A percentile compares a stretch with the other conserved stretches of the same genome.
phyloP scores from a whole-genome alignment of 805 yeast genomes.

The Cephaloascus fragrans region DNA sequence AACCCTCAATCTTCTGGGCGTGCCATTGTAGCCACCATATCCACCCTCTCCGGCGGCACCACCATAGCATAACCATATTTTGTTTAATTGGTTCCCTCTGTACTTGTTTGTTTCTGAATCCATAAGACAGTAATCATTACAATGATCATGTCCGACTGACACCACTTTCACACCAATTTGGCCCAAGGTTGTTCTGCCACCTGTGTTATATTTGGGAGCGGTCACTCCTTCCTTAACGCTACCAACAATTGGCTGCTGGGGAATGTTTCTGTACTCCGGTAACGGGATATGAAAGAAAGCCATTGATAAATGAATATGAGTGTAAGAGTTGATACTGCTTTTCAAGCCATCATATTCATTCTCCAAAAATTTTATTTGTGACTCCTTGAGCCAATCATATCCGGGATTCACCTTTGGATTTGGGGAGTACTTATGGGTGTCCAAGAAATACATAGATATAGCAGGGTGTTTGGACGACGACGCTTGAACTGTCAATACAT shows the following conservation, averaged over 20 bases:
- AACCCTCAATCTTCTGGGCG: conserved; percentile 66
- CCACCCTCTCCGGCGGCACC: conserved; percentile 96
- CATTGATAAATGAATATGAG: conserved; percentile 52
- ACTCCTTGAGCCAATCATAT: conserved; percentile 76
- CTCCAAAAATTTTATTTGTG: conserved; percentile 53
- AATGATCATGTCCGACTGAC: conserved; percentile 91
- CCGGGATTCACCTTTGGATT: conserved; percentile 63
- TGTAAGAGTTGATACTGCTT: conserved; percentile 18
- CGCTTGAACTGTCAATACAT: conserved; percentile 42
- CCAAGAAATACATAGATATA: conserved; percentile 64
- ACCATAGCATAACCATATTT: conserved; percentile 84
- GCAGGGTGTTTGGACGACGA: conserved; percentile 26
- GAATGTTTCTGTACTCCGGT: conserved; percentile 62
- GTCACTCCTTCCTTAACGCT: conserved; percentile 61
- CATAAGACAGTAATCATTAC: conserved; percentile 79
- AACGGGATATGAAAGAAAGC: conserved; percentile 93
- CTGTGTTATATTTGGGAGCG: conserved; percentile 65
- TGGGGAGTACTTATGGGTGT: conserved; percentile 69
- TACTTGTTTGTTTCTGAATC: conserved; percentile 28
- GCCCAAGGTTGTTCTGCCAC: conserved; percentile 49
- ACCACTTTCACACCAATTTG: conserved; percentile 66
- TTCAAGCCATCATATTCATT: conserved; percentile 18
- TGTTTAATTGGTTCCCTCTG: conserved; percentile 15
- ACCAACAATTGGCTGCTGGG: conserved; percentile 46
- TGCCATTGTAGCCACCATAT: conserved; percentile 88